Evolutionary conservation across 495 filamentous ascomycete genomes (phyloP).

Genomic region (Penicillium desertorum): DNA sequence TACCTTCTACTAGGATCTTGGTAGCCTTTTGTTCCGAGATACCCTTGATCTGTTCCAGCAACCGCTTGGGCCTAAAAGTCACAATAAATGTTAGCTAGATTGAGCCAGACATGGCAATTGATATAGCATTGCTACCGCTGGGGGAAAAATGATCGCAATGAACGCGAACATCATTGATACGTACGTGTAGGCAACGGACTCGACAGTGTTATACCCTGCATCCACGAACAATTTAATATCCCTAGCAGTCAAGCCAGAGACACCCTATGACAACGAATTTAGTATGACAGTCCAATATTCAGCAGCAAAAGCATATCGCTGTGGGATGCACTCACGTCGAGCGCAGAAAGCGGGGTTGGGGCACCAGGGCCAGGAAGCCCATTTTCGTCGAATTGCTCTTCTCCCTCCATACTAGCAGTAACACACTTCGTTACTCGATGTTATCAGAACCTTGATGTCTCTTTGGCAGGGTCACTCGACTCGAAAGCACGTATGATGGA

Average conservation of each 20-base stretch:
- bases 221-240: constrained; percentile 93
- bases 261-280: constrained; percentile 50
- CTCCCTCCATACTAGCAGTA: constrained; percentile 58
- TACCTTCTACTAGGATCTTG: constrained; percentile 91
- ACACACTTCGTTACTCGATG: constrained; percentile 36
- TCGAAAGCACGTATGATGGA: neutral
- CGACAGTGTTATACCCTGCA: constrained; percentile 91
- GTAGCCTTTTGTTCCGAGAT: constrained; percentile 95
- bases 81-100: constrained; percentile 7
- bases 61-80: constrained; percentile 62
- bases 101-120: neutral
- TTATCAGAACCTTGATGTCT: neutral
- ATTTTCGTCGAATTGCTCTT: constrained; percentile 62
- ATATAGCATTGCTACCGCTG: neutral
- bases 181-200: constrained; percentile 89
- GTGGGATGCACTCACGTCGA: constrained; percentile 67
- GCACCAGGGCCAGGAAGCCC: constrained; percentile 79
- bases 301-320: neutral
- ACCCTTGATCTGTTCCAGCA: constrained; percentile 91
- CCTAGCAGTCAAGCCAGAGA: constrained; percentile 83
- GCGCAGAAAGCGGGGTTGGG: constrained; percentile 80
- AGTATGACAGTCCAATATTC: constrained; percentile 11
- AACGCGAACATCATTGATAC: constrained; percentile 15
- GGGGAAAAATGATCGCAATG: neutral
- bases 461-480: neutral